Evolutionary conservation across 75 land plant genomes (phyloP).

Genomic region (Pseudotsuga menziesii): DNA sequence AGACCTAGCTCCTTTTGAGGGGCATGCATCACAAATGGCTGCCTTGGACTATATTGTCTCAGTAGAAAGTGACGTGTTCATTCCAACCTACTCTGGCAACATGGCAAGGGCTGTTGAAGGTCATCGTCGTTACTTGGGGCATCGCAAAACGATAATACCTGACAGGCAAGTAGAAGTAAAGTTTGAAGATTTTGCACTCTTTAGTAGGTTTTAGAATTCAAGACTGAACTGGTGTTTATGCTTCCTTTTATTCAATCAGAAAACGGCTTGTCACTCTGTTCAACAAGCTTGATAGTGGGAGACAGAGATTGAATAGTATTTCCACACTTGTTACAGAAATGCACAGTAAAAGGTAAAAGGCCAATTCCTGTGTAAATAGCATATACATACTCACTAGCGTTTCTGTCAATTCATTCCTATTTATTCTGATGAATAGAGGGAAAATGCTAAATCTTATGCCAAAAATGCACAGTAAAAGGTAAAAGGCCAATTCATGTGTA

Average conservation of each 20-base stretch:
- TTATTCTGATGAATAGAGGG: not conserved
- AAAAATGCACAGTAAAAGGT: conserved; percentile 19
- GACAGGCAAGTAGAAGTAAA: conserved; percentile 27
- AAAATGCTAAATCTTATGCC: not conserved
- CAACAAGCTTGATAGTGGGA: conserved; percentile 32
- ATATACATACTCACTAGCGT: not conserved
- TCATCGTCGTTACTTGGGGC: conserved; percentile 43
- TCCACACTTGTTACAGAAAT: conserved; percentile 19
- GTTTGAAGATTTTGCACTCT: not conserved
- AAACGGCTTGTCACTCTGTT: conserved; percentile 35
- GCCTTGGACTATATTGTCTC: conserved; percentile 49
- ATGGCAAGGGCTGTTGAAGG: conserved; percentile 58
- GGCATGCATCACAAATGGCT: conserved; percentile 48
- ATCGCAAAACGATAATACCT: conserved; percentile 41
- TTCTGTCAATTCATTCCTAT: no score
- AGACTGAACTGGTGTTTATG: not conserved
- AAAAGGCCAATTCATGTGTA: no score
- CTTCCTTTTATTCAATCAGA: conserved; percentile 20
- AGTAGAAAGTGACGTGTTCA: conserved; percentile 46
- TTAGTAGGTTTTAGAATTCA: not conserved
- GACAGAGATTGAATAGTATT: conserved; percentile 16
- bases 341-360: conserved; percentile 16
- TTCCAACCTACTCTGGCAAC: conserved; percentile 49
- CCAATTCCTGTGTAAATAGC: no score
- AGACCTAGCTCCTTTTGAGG: conserved; percentile 33